These are phyloP conservation scores for Hypoxylon sp. DNA, from an alignment of 2,329 filamentous ascomycete species.

Conservation along the genomic window DNA sequence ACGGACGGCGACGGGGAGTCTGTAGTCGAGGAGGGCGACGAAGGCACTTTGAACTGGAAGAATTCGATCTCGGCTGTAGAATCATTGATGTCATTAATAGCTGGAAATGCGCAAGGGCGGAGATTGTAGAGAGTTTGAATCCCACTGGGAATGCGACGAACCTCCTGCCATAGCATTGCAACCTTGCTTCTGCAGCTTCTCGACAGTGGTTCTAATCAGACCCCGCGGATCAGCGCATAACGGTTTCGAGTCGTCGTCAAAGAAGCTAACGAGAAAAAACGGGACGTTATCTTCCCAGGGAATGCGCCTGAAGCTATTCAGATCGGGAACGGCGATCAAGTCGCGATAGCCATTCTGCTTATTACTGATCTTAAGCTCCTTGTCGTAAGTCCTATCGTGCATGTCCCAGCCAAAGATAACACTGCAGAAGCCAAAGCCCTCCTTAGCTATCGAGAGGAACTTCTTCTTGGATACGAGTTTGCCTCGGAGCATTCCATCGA, in stretches of 20 bases:
- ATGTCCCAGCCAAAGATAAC: conserved; percentile 92
- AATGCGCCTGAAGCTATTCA: conserved; percentile 79
- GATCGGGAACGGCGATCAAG: conserved; percentile 79
- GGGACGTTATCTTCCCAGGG: conserved; percentile 84
- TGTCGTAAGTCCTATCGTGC: conserved; percentile 85
- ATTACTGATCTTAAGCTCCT: conserved; percentile 82
- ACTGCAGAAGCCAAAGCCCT: conserved; percentile 87
- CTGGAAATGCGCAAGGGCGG: conserved; percentile 2
- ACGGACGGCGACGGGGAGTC: conserved; percentile 66
- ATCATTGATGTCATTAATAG: conserved; percentile 16
- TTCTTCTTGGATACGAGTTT: conserved; percentile 89
- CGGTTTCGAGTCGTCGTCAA: conserved; percentile 75
- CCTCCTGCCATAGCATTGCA: conserved; percentile 83
- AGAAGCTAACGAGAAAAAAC: conserved; percentile 82
- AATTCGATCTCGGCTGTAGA: conserved; percentile 84
- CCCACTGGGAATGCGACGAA: conserved; percentile 58
- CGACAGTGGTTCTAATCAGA: conserved; percentile 72
- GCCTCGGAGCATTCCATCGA: conserved; percentile 82
- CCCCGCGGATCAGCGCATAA: conserved; percentile 81
- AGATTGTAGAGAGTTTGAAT: background rate
- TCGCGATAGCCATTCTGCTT: conserved; percentile 85
- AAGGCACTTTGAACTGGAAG: conserved; percentile 58
- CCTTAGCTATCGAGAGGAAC: conserved; percentile 79
- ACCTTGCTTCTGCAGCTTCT: conserved; percentile 73
- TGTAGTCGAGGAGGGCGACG: conserved; percentile 37